Percentiles rank a stretch among this genome's conserved stretches.
Evolutionary conservation across 805 yeast genomes (phyloP).

Genomic region (Starmerella stigmatis): DNA sequence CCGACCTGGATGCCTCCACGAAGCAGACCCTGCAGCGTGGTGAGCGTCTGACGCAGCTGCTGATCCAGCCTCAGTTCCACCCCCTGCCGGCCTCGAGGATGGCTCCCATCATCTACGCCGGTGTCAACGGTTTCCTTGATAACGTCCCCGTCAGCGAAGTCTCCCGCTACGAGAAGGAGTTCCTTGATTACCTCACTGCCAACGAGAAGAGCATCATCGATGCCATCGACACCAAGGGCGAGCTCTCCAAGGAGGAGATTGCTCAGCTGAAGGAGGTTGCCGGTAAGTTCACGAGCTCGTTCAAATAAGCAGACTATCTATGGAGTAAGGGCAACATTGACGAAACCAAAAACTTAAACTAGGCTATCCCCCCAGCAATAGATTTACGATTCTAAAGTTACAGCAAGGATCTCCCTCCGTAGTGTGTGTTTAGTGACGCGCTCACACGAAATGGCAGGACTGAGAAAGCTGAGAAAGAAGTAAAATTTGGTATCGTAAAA

Average conservation of each 20-base stretch:
- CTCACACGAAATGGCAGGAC: no score
- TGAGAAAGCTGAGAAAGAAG: no score
- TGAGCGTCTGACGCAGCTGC: slow-evolving; percentile 98
- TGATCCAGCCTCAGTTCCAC: slow-evolving; percentile 93
- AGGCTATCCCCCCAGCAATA: slow-evolving; percentile 6
- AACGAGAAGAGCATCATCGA: slow-evolving; percentile 76
- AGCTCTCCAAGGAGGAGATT: slow-evolving; percentile 76
- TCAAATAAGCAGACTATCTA: slow-evolving; percentile 33
- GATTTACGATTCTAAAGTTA: slow-evolving; percentile 6
- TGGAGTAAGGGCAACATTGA: slow-evolving; percentile 5
- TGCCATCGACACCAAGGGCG: slow-evolving; percentile 81
- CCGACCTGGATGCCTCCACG: slow-evolving; percentile 99
- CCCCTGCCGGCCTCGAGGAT: slow-evolving; percentile 98
- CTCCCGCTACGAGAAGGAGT: slow-evolving; percentile 83
- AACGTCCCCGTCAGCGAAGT: slow-evolving; percentile 71
- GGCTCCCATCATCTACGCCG: slow-evolving; percentile 97
- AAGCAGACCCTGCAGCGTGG: slow-evolving; percentile 98
- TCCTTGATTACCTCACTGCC: slow-evolving; percentile 84
- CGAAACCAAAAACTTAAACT: slow-evolving; percentile 8
- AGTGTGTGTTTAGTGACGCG: no score
- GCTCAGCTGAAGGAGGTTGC: slow-evolving; percentile 83
- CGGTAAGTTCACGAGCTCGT: slow-evolving; percentile 85
- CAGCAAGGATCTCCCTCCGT: no score
- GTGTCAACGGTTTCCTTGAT: slow-evolving; percentile 99
- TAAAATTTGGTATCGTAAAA: no score